These are phyloP conservation scores for Porogramme epimiltina DNA, from an alignment of 1,284 basidiomycete species.

Conservation along the genomic window DNA sequence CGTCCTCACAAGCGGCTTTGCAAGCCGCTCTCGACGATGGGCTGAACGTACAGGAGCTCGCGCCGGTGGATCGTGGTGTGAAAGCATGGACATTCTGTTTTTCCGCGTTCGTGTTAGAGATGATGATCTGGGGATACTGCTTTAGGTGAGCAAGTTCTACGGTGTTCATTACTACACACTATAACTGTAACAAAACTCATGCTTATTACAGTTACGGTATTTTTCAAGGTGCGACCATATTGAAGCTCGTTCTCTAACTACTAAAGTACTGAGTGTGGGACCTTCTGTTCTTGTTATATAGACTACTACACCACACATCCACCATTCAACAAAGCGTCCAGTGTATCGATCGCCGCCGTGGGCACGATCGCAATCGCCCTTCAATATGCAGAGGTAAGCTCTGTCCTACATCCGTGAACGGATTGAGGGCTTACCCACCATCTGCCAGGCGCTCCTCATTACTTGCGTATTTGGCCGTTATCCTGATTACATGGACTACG, in stretches of 20 bases:
- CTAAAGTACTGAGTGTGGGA: too few species aligned
- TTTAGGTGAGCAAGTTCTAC: slow-evolving; percentile 15
- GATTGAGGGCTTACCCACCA: not conserved
- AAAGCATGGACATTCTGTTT: slow-evolving; percentile 5
- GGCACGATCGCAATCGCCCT: slow-evolving; percentile 26
- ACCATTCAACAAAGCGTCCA: slow-evolving; percentile 23
- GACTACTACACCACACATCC: slow-evolving; percentile 26
- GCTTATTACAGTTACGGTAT: slow-evolving; percentile 22
- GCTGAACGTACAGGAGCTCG: slow-evolving; percentile 6
- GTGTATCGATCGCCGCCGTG: slow-evolving; percentile 23
- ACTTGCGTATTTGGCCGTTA: slow-evolving; percentile 28
- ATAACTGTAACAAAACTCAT: too few species aligned
- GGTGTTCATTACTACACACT: not conserved
- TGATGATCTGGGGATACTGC: slow-evolving; percentile 37
- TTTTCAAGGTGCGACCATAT: slow-evolving; percentile 26
- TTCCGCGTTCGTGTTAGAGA: slow-evolving; percentile 26
- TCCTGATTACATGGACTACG: slow-evolving; percentile 24
- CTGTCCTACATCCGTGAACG: too few species aligned
- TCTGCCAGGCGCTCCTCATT: slow-evolving; percentile 16
- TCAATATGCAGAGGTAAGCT: slow-evolving; percentile 23
- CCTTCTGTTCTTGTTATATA: slow-evolving; percentile 2
- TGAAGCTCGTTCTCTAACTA: too few species aligned
- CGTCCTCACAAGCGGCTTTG: not conserved
- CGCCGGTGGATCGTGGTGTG: slow-evolving; percentile 2
- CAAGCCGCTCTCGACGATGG: slow-evolving; percentile 1